Percentiles rank a stretch among this genome's conserved stretches.
These are phyloP conservation scores for Cercospora beticola DNA, from an alignment of 2,329 filamentous ascomycete species.

Conservation along the genomic window DNA sequence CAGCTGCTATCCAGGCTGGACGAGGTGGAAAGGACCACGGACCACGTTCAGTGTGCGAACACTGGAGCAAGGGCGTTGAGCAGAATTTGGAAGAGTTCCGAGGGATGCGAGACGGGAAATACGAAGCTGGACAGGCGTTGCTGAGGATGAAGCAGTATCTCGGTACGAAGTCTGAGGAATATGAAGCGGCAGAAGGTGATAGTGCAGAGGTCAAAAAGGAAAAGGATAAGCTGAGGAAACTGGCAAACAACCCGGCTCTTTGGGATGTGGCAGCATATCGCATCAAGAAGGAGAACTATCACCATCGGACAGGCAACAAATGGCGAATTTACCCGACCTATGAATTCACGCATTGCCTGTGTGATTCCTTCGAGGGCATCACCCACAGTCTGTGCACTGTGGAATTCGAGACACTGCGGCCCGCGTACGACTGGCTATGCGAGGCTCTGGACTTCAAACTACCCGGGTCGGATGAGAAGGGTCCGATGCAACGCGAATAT, in stretches of 20 bases:
- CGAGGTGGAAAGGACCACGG: constrained; percentile 71
- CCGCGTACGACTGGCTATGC: constrained; percentile 90
- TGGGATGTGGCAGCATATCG: constrained; percentile 94
- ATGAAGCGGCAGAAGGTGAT: constrained; percentile 36
- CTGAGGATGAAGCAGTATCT: constrained; percentile 90
- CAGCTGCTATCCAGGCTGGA: constrained; percentile 81
- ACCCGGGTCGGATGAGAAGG: constrained; percentile 54
- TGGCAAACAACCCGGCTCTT: constrained; percentile 84
- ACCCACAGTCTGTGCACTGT: constrained; percentile 92
- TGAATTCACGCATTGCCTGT: constrained; percentile 82
- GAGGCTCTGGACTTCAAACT: constrained; percentile 78
- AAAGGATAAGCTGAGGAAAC: constrained; percentile 37
- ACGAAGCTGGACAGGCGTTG: constrained; percentile 78
- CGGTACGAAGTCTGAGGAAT: constrained; percentile 45
- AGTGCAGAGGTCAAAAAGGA: constrained; percentile 36
- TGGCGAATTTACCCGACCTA: constrained; percentile 97
- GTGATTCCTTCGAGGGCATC: constrained; percentile 88
- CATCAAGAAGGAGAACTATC: constrained; percentile 69
- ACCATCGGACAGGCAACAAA: constrained; percentile 75
- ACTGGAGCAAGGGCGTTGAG: constrained; percentile 72
- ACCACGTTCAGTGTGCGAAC: constrained; percentile 74
- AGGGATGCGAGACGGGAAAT: constrained; percentile 88
- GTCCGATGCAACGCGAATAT: constrained; percentile 86
- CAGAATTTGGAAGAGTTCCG: constrained; percentile 80
- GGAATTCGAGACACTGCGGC: constrained; percentile 80